Conservation (phyloP, 441 rosid species). For the Jatropha multifida region DNA sequence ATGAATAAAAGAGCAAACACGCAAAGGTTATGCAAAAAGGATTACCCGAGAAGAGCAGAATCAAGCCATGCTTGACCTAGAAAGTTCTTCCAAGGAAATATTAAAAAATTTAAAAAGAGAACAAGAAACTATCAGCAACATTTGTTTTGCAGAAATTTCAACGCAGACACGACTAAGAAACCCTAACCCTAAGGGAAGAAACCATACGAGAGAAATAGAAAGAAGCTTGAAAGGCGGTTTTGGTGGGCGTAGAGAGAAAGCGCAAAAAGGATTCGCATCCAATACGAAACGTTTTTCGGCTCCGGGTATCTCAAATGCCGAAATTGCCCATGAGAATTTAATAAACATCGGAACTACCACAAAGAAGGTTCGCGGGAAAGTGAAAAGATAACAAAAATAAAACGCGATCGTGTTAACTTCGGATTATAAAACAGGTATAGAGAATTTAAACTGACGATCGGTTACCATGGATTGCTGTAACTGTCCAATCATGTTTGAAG, state of each 20-base stretch:
- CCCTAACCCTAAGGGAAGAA: constrained; percentile 48
- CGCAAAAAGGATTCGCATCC: constrained; percentile 23
- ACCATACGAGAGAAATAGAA: constrained; percentile 3
- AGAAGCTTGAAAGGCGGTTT: background rate
- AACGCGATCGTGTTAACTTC: background rate
- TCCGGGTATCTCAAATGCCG: background rate
- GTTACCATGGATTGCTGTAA: no score
- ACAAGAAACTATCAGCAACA: constrained; percentile 25
- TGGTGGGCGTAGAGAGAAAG: constrained; percentile 12
- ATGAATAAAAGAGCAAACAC: constrained; percentile 9
- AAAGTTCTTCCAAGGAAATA: constrained; percentile 29
- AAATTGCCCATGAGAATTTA: background rate
- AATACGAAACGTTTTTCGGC: constrained; percentile 1
- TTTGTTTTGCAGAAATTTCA: background rate
- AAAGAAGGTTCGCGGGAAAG: background rate
- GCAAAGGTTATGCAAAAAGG: constrained; percentile 11
- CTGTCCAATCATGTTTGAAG: no score
- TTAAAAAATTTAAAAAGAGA: constrained; percentile 20
- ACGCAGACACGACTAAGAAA: constrained; percentile 27
- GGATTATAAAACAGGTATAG: no score
- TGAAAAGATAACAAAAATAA: background rate
- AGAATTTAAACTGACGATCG: no score
- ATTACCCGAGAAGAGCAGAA: constrained; percentile 42
- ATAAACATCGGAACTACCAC: background rate
- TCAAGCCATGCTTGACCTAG: constrained; percentile 48